Conservation (phyloP, 305 asterid species). For the Fraxinus velutina region DNA sequence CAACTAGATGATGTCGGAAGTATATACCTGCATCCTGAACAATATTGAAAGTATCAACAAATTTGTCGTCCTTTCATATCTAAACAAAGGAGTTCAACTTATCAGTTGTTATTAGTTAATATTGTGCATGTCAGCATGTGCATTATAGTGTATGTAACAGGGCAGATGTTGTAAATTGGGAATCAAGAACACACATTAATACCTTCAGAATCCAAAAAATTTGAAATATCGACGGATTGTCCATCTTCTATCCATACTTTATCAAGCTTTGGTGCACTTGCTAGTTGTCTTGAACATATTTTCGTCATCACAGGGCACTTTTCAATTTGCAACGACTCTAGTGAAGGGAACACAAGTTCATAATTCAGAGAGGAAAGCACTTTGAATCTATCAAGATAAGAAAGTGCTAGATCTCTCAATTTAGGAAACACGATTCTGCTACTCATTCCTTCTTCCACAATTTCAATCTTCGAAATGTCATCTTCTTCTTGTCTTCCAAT, state of each 20-base stretch:
- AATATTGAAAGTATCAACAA: not conserved
- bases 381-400: not conserved
- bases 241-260: not conserved
- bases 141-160: not conserved
- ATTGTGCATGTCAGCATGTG: not conserved
- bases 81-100: not conserved
- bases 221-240: not conserved
- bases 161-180: not conserved
- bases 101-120: not conserved
- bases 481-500: not conserved
- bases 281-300: not conserved
- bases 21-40: not conserved
- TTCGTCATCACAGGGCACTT: slow-evolving; percentile 4
- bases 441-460: not conserved
- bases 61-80: not conserved
- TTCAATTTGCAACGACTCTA: not conserved
- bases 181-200: not conserved
- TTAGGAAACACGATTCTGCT: not conserved
- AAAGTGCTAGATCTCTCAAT: not conserved
- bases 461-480: not conserved
- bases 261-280: slow-evolving; percentile 10
- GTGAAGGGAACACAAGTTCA: slow-evolving; percentile 4
- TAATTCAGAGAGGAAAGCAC: not conserved
- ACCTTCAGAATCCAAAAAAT: not conserved
- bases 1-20: not conserved